Evolutionary conservation across 352 stramenopile species (phyloP), one percentile per base, ranked within the genome.

Genomic region (Thraustochytrium sp.): DNA sequence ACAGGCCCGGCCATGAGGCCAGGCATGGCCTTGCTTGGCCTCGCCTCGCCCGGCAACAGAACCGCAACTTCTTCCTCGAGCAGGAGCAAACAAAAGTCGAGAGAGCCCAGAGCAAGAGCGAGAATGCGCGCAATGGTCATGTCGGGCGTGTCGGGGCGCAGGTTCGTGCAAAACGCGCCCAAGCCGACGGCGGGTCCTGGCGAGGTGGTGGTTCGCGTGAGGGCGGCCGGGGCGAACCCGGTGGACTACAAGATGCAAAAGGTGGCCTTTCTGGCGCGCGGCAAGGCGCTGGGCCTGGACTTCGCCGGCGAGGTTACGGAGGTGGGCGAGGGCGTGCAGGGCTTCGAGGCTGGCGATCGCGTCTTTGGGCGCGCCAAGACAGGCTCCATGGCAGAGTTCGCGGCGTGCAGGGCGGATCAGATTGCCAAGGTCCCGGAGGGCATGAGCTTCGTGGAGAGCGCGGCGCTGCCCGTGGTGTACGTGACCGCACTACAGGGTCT

Each of bases 241-340:
- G 88, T 90, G 2, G 90, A 93, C 82, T 91, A 90, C 72, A 92
- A 90, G 85, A 49, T 92, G 36, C 87, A 89, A 38, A 80, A 89
- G 63, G 64, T 86, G 42, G 59, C 59, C 26, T 85, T 87, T 9
- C 83, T 84, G 26, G 85, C 90, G 53, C 49, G 54, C 3, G 88
- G 87, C 26, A 82, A 82, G 23, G 64, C 84, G 26, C 86, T 92
- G 46, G 91, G 90, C 11, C 85, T 93, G 40, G 91, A 94, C 74
- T 88, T 91, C 36, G 88, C 89, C 36, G 91, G 91, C 48, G 88
- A 87, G 2, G 85, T 94, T 49, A 85, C 90, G 8, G 83, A 91
- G 75, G 88, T 91, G 21, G 90, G 91, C 21, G 40, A 53, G 23
- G 73, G 88, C 11, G 88, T 90, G 2, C 84, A 85, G 40, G 84